phyloP scores from a whole-genome alignment of 1,139 yeast genomes.

The Taphrina flavorubra region DNA sequence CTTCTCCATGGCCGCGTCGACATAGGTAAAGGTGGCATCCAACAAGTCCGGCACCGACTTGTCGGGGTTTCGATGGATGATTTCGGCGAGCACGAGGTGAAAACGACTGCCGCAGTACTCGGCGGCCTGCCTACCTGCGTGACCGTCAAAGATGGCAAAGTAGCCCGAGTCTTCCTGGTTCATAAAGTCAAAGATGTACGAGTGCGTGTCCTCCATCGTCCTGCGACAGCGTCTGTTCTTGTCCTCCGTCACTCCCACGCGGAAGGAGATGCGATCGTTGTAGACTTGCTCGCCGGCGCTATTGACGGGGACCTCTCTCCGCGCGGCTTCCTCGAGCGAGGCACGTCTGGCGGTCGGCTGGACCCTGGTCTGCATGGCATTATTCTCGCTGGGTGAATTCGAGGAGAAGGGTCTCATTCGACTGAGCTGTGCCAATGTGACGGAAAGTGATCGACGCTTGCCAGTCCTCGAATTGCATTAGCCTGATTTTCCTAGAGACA shows the following conservation, averaged over 20 bases:
- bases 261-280: slow-evolving; percentile 47
- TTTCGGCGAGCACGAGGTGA: slow-evolving; percentile 68
- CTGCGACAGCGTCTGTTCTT: slow-evolving; percentile 78
- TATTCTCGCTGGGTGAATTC: slow-evolving; percentile 28
- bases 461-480: slow-evolving; percentile 18
- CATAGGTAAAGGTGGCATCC: slow-evolving; percentile 63
- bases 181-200: slow-evolving; percentile 89
- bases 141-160: slow-evolving; percentile 96
- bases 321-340: slow-evolving; percentile 22
- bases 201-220: slow-evolving; percentile 97
- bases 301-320: slow-evolving; percentile 19
- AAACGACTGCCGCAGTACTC: slow-evolving; percentile 93
- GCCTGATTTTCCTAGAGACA: too few species aligned
- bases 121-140: slow-evolving; percentile 93
- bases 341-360: slow-evolving; percentile 14
- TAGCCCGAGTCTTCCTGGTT: slow-evolving; percentile 91
- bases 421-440: slow-evolving; percentile 38
- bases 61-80: slow-evolving; percentile 53
- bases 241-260: slow-evolving; percentile 88
- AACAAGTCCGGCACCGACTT: slow-evolving; percentile 51
- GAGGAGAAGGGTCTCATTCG: slow-evolving; percentile 27
- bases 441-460: slow-evolving; percentile 41
- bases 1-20: slow-evolving; percentile 71
- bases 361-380: slow-evolving; percentile 23
- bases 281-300: slow-evolving; percentile 38